Evolutionary conservation across 164 flowering plant genomes (phyloP).

Genomic region (Sedum album): DNA sequence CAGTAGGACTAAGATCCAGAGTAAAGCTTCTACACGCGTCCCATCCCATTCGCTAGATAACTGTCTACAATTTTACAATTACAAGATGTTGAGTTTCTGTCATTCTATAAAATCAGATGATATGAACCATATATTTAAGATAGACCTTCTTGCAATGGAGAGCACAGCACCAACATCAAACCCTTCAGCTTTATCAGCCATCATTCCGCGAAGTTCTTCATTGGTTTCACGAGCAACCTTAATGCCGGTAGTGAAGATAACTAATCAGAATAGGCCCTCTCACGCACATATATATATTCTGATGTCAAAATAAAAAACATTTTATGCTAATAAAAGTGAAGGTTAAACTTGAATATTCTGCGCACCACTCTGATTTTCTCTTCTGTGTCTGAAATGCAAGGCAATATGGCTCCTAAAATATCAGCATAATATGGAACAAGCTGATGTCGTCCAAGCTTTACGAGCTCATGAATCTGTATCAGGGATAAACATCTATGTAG

Average conservation of each 20-base stretch:
- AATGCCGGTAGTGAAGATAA: not conserved
- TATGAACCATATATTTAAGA: no score
- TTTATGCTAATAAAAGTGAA: not conserved
- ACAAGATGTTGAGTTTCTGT: not conserved
- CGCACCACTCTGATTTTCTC: constrained; percentile 89
- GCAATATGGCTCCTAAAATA: constrained; percentile 89
- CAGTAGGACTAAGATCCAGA: constrained; percentile 81
- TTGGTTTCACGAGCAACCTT: constrained; percentile 99
- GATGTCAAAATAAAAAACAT: not conserved
- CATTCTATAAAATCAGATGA: not conserved
- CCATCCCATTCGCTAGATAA: constrained; percentile 82
- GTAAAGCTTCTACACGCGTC: constrained; percentile 84
- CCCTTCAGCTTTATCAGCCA: constrained; percentile 78
- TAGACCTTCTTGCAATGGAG: constrained; percentile 76
- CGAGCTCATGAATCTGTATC: constrained; percentile 82
- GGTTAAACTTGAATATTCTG: not conserved
- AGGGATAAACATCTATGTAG: not conserved
- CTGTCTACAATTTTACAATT: constrained; percentile 41
- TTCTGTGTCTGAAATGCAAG: constrained; percentile 94
- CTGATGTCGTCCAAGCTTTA: constrained; percentile 95
- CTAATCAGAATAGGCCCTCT: not conserved
- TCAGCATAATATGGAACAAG: constrained; percentile 94
- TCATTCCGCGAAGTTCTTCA: constrained; percentile 78
- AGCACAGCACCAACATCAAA: constrained; percentile 89
- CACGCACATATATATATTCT: not conserved